Base-by-base conservation (phyloP, 208 protist genomes). In the Acanthamoeba royreba region DNA sequence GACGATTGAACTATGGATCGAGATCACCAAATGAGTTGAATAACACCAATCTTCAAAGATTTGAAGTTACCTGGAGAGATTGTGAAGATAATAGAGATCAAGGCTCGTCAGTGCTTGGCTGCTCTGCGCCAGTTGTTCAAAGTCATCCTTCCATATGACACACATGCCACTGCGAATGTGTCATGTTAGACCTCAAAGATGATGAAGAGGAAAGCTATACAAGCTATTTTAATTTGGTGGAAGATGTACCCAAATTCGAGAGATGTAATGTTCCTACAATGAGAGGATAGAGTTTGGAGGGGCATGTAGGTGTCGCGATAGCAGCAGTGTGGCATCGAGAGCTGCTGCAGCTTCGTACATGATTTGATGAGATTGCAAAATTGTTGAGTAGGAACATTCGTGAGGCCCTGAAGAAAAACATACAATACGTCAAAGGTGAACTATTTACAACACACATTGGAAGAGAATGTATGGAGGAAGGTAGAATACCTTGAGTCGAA, bases 121-220 rank as follows among this genome's bases (percentile, higher is more conserved):
- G 42, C 55, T 77, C n/a, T 40, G 55, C 5, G 86, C 86, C 58
- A 92, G 40, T 4, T 92, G 35, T 40, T 58, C 28, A 31, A 92
- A 92, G 31, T 92, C 86, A 19, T 92, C 86, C 63, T 91, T 91
- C 85, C 86, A 92, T 13, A 92, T 79, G 28, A 52, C 53, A 15
- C 31, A 28, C 77, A 87, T 87, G 31, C 35, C 47, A 17, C 77
- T 87, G 63, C 63, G 33, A 28, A 74, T 74, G 28, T 40, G n/a
- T 3, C 28, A 15, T 38, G 28, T 13, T 2, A 25, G 2, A 72
- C 2, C 33, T 22, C 0, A n/a, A 5, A 38, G n/a, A 42, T 28
- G 66, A 43, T 28, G 38, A 13, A 43, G 66, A 46, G 8, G 35
- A 79, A 43, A 28, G 17, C n/a, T 31, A 43, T 11, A 40, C 31